Base-by-base conservation (phyloP, 768 basidiomycete species). In the Suillus subaureus region DNA sequence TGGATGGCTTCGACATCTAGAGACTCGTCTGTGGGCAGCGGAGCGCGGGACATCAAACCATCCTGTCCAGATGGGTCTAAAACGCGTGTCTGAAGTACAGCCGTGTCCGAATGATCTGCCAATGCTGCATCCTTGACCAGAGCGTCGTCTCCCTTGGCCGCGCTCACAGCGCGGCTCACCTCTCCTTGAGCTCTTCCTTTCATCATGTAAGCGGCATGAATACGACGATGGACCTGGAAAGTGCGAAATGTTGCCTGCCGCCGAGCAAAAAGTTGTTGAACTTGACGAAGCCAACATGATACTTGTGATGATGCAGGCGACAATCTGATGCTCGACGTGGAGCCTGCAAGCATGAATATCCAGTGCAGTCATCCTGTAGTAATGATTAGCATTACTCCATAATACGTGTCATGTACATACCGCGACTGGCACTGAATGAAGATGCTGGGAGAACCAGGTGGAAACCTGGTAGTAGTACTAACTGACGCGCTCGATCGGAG, bases 261-360 rank as follows among this genome's bases (percentile, higher is more conserved):
- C 51, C 61, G 66, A n/a, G 45, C 21, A 28, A 64, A 71, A 61
- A 64, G 61, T 40, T 33, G 64, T 39, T 64, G 63, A 56, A 65
- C 66, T 49, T 64, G 71, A 64, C 60, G 66, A 63, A 69, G 67
- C 54, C 72, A 73, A 75, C 78, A 81, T 77, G 72, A 70, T 61
- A 70, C 70, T 61, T 72, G 69, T n/a, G 69, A 66, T 54, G 72
- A 69, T 72, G 72, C 71, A 70, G 73, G 74, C 74, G 78, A 76
- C 68, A 79, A 77, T 81, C 77, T 81, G 82, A 86, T 84, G 85
- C 87, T 88, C 85, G 83, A 84, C 83, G 85, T 88, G 85, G 89
- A 90, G 87, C 86, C 90, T 87, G 87, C 87, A 80, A 91, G 85
- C 91, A 93, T 93, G 85, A 88, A 91, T 87, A 68, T 71, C 68